These are phyloP conservation scores for Paspalum vaginatum DNA, from an alignment of 176 grass and related monocot species.

Conservation along the genomic window DNA sequence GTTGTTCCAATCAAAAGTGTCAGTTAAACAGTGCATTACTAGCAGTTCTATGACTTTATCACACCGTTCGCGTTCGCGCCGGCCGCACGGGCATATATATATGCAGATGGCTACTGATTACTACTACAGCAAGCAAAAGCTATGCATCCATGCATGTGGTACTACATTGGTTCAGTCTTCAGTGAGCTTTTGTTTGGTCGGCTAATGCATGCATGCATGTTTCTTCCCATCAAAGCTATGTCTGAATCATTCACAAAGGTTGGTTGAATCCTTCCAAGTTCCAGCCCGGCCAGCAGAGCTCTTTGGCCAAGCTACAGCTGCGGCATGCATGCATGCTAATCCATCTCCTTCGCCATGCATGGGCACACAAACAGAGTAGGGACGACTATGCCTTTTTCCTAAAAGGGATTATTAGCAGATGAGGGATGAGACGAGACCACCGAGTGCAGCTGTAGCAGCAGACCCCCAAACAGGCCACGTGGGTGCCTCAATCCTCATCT, in stretches of 20 bases:
- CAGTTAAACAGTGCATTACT: neutral
- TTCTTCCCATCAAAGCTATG: constrained; percentile 50
- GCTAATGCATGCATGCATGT: constrained; percentile 40
- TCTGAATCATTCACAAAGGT: constrained; percentile 53
- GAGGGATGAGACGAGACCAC: constrained; percentile 36
- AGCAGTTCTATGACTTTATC: neutral
- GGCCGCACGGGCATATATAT: neutral
- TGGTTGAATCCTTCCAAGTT: constrained; percentile 40
- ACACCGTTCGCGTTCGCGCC: no score
- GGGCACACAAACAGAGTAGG: constrained; percentile 28
- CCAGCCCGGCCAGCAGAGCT: neutral
- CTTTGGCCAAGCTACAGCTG: constrained; percentile 4
- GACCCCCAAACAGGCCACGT: constrained; percentile 52
- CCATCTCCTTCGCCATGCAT: neutral
- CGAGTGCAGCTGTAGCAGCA: neutral
- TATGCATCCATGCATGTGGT: constrained; percentile 7
- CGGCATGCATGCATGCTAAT: constrained; percentile 6
- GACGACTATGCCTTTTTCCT: constrained; percentile 17
- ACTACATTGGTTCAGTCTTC: constrained; percentile 10
- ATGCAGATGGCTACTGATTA: no score
- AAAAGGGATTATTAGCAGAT: constrained; percentile 22
- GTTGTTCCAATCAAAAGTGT: neutral
- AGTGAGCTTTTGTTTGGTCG: constrained; percentile 27
- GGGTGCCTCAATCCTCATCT: constrained; percentile 20
- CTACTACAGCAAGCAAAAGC: neutral